Base-by-base conservation (phyloP, 345 rosid species). In the Dovyalis caffra region DNA sequence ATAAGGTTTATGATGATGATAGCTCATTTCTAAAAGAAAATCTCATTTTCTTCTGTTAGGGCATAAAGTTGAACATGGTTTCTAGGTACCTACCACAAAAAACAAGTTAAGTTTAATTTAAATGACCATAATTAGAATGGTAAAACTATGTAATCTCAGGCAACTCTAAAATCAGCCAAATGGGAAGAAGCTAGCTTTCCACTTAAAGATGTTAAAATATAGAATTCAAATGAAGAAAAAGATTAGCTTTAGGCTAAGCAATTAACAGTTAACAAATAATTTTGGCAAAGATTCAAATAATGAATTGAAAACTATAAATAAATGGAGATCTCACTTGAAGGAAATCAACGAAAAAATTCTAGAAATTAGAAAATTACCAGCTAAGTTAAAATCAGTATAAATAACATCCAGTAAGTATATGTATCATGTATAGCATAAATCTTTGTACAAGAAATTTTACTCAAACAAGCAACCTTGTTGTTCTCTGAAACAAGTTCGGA, bases 401-500 rank as follows among this genome's bases (percentile, higher is more conserved):
- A 21, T 38, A 25, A 23, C 23, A 60, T 29, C 26, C 57, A 37
- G 45, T 16, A 60, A 14, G 26, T 57, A 43, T n/a, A 29, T 60
- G 57, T 60, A 9, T 37, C 25, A 26, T 37, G 26, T 71, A 29
- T 51, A 6, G 33, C 10, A 61, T 61, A 74, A 45, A 28, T 47
- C 16, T 40, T 33, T 31, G 60, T n/a, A 69, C 9, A 9, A 0
- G 40, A 69, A 73, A 65, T 38, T 28, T n/a, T 5, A 29, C 21
- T 20, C 38, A 26, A 64, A 23, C 16, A 26, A 68, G 64, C n/a
- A 67, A 93, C 97, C 94, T 91, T 84, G 5, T 11, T 74, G 64
- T 77, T 93, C 74, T 88, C 87, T 58, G 61, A 40, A 16, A 68
- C 71, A 77, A 89, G 82, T 75, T 79, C 72, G 60, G 76, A 75